Base-by-base conservation (phyloP, 23 red algal species). In the Cyanidiococcus yangmingshanensis region DNA sequence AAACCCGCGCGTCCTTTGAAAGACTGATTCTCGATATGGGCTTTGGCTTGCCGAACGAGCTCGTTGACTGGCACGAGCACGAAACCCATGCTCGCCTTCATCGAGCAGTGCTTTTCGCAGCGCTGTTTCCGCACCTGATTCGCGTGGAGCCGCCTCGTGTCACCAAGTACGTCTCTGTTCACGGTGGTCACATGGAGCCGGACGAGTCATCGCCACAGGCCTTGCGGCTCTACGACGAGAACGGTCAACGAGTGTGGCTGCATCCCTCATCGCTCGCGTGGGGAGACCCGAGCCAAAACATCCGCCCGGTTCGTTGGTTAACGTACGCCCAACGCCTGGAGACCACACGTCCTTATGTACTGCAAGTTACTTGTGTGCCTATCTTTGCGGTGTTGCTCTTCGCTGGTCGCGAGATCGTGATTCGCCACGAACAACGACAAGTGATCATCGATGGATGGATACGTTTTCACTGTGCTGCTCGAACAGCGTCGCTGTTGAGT, bases 311-410 rank as follows among this genome's bases (percentile, higher is more conserved):
- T 17, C 67, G 41, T 24, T 68, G 59, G 37, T 34, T 36, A 24
- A 39, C 0, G 34, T 58, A 37, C 50, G 77, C n/a, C 30, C 39
- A 31, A 40, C 26, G 41, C 17, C 80, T 90, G 25, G 58, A 36
- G 37, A 90, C 87, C 26, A 85, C 80, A 12, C 59, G 75, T 15
- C 18, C 84, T 63, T 90, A 80, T 75, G 71, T 90, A 30, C 81
- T 77, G 41, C 82, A 84, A 31, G 59, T 82, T 15, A 89, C 76
- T 27, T 77, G 80, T 82, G 90, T 95, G 3, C 85, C 90, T 38
- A 81, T 86, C 39, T 85, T 76, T 33, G 90, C 86, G 16, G 77
- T 95, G 2, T 75, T 95, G 54, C 84, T 95, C 39, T 95, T 95
- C 41, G 85, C 85, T 30, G 90, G 90, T 33, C 76, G 76, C 32